These are phyloP conservation scores for Drechslerella stenobrocha DNA, from an alignment of 2,329 filamentous ascomycete species.

Conservation along the genomic window DNA sequence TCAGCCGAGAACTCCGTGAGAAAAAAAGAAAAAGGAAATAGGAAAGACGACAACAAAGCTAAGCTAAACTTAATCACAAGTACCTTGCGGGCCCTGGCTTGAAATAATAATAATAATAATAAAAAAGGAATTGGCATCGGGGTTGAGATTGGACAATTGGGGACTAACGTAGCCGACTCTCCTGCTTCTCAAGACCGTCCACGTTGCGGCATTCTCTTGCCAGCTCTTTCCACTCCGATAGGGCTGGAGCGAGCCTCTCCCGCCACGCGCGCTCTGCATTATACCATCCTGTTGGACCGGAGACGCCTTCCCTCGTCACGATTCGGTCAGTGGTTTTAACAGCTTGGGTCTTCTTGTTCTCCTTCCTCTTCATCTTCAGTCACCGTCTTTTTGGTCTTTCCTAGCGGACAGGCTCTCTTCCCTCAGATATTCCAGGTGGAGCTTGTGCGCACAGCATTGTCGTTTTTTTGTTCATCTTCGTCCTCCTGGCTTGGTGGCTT, in stretches of 20 bases:
- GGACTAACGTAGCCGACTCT: too few relatives aligned
- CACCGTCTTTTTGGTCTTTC: conserved; percentile 6
- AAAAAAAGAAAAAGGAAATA: conserved; percentile 12
- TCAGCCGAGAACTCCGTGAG: conserved; percentile 38
- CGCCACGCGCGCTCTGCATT: conserved; percentile 9
- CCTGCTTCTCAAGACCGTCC: conserved; percentile 14
- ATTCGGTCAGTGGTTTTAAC: conserved; percentile 5
- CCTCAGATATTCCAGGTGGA: conserved; percentile 25
- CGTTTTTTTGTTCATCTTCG: conserved; percentile 23
- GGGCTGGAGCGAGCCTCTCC: conserved; percentile 31
- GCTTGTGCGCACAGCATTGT: conserved; percentile 37
- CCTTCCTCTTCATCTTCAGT: neutral
- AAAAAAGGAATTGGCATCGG: too few relatives aligned
- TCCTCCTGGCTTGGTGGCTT: conserved; percentile 19
- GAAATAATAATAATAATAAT: too few relatives aligned
- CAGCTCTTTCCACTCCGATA: conserved; percentile 22
- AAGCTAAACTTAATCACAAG: conserved; percentile 15
- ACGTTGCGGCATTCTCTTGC: conserved; percentile 27
- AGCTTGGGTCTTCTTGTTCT: conserved; percentile 1
- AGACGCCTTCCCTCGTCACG: conserved; percentile 7
- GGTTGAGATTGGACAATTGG: too few relatives aligned
- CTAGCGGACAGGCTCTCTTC: too few relatives aligned
- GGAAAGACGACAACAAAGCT: conserved; percentile 1
- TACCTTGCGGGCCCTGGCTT: too few relatives aligned
- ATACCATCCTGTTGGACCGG: conserved; percentile 7